phyloP scores from a whole-genome alignment of 768 basidiomycete species.

The Leccinum broughii region DNA sequence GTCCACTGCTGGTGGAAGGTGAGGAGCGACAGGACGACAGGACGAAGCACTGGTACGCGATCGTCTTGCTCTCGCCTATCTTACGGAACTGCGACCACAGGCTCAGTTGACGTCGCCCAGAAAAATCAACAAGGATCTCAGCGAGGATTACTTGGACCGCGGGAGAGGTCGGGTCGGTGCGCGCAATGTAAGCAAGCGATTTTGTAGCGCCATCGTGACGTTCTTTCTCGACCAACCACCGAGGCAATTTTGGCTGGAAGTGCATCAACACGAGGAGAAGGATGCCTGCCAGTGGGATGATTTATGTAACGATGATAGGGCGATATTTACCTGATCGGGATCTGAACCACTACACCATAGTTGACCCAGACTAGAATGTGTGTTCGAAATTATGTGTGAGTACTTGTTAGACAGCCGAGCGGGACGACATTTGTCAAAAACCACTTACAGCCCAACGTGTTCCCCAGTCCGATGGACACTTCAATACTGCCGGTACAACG shows the following conservation, averaged over 20 bases:
- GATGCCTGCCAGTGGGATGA: conserved; percentile 35
- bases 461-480: conserved; percentile 33
- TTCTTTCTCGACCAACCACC: conserved; percentile 40
- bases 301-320: conserved; percentile 23
- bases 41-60: conserved; percentile 33
- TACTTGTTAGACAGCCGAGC: neutral
- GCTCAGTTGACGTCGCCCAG: conserved; percentile 28
- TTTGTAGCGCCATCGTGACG: conserved; percentile 35
- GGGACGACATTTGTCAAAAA: neutral
- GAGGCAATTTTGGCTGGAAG: conserved; percentile 42
- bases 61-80: conserved; percentile 34
- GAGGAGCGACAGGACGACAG: conserved; percentile 22
- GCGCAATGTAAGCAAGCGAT: conserved; percentile 32
- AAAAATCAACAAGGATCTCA: conserved; percentile 38
- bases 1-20: conserved; percentile 42
- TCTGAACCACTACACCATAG: no score
- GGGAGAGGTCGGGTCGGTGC: conserved; percentile 24
- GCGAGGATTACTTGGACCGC: conserved; percentile 31
- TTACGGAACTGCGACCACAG: conserved; percentile 30
- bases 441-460: conserved; percentile 36
- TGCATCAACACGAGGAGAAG: conserved; percentile 38
- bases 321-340: neutral
- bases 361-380: no score
- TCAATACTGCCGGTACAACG: conserved; percentile 37
- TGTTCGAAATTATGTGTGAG: no score